A percentile compares a stretch with the other conserved stretches of the same genome.
These are phyloP conservation scores for Juglanconis oblonga DNA, from an alignment of 2,329 filamentous ascomycete species.

Conservation along the genomic window DNA sequence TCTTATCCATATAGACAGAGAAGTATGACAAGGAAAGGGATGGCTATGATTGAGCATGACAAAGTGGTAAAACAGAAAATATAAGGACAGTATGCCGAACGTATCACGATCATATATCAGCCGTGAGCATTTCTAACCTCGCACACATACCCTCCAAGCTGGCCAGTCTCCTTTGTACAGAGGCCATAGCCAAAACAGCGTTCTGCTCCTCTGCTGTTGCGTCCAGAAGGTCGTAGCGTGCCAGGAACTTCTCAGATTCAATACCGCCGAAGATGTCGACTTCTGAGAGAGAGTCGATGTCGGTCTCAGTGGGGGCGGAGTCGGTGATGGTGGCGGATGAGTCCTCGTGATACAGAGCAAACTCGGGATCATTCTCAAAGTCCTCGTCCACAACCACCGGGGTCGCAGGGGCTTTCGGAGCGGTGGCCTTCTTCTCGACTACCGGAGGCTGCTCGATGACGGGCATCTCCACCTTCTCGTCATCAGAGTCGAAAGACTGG, in stretches of 20 bases:
- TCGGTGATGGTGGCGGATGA: slow-evolving; percentile 23
- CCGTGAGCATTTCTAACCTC: slow-evolving; percentile 35
- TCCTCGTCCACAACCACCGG: slow-evolving; percentile 44
- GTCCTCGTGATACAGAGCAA: slow-evolving; percentile 56
- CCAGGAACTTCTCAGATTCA: slow-evolving; percentile 60
- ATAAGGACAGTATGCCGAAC: background rate
- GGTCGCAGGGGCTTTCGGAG: slow-evolving; percentile 25
- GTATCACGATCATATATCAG: slow-evolving; percentile 24
- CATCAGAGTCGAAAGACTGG: slow-evolving; percentile 39
- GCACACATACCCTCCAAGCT: slow-evolving; percentile 34
- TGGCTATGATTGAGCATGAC: slow-evolving; percentile 4
- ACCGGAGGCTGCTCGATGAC: slow-evolving; percentile 43
- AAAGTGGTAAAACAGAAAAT: background rate
- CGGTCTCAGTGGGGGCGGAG: slow-evolving; percentile 35
- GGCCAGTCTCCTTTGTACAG: slow-evolving; percentile 48
- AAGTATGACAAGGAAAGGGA: slow-evolving; percentile 3
- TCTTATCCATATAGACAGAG: slow-evolving; percentile 9
- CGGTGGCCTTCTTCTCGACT: slow-evolving; percentile 32
- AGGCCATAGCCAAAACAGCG: slow-evolving; percentile 43
- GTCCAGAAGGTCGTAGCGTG: slow-evolving; percentile 64
- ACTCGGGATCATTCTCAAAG: slow-evolving; percentile 61
- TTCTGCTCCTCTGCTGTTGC: slow-evolving; percentile 46
- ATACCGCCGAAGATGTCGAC: slow-evolving; percentile 51
- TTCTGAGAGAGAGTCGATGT: slow-evolving; percentile 39
- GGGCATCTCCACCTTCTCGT: slow-evolving; percentile 56